A percentile compares a stretch with the other conserved stretches of the same genome.
phyloP scores from a whole-genome alignment of 2,329 filamentous ascomycete species.

The Byssoonygena ceratinophila region DNA sequence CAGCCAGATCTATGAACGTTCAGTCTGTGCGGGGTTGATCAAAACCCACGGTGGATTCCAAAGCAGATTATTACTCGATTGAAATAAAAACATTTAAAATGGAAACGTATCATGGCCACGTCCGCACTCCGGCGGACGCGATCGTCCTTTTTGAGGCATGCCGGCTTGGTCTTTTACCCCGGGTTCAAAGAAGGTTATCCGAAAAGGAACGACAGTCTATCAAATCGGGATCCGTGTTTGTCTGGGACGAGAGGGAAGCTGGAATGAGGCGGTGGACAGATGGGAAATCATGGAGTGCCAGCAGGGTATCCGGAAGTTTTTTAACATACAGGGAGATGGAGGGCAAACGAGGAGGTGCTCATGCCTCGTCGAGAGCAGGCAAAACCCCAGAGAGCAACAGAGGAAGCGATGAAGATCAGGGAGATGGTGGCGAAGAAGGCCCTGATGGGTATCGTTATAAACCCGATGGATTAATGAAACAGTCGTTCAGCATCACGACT shows the following conservation, averaged over 20 bases:
- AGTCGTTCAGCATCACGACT: conserved; percentile 98
- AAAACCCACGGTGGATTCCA: not conserved
- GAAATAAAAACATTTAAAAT: too few species aligned
- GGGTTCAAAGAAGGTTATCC: conserved; percentile 83
- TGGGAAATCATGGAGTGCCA: conserved; percentile 97
- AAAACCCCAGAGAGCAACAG: conserved; percentile 77
- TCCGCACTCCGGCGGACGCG: conserved; percentile 90
- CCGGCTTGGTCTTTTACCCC: conserved; percentile 72
- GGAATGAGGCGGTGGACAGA: conserved; percentile 98
- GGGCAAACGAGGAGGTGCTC: conserved; percentile 75
- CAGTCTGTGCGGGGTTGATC: not conserved
- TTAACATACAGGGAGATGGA: conserved; percentile 98
- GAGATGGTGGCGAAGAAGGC: conserved; percentile 55
- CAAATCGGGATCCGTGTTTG: conserved; percentile 91
- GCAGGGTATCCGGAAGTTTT: conserved; percentile 93
- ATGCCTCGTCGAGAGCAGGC: conserved; percentile 46
- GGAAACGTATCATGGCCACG: conserved; percentile 94
- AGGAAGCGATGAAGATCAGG: conserved; percentile 72
- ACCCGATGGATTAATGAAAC: conserved; percentile 95
- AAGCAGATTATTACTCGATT: not conserved
- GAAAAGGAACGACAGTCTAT: conserved; percentile 97
- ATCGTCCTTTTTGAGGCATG: conserved; percentile 99
- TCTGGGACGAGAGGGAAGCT: conserved; percentile 98
- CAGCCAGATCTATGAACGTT: not conserved
- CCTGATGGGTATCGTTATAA: conserved; percentile 91